Base-by-base conservation (phyloP, 768 basidiomycete species). In the Austroboletus festivus region DNA sequence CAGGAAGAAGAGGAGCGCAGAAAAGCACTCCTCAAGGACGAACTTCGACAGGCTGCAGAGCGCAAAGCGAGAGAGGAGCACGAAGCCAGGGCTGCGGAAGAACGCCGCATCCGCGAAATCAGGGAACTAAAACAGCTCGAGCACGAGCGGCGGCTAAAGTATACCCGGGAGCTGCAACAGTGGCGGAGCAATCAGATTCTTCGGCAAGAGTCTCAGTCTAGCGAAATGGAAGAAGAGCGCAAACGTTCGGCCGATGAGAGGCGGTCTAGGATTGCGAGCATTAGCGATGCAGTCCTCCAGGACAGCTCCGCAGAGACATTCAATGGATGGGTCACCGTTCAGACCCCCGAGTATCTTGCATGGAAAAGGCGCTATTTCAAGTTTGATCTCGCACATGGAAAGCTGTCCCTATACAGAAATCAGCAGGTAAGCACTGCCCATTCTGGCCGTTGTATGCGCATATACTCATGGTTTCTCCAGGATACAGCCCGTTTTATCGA, bases 301-400 rank as follows among this genome's bases (percentile, higher is more conserved):
- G 67, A 74, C 30, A 73, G 69, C 45, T 58, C 57, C 6, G 66
- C 63, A 44, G 66, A 69, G 15, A 67, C 75, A 15, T 55, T 73
- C 44, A 69, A 71, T 11, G 85, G 83, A 0, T 84, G 82, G 81
- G 75, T 83, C 3, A 82, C 82, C 1, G 68, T 85, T 43, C 83
- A 84, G 58, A 74, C 75, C 3, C 68, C 70, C 23, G 77, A 79
- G 13, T 72, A 70, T 3, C 63, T 81, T 46, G 68, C 73, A 1
- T 86, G 85, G 85, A 81, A 80, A 56, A 72, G 85, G 49, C 71
- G 83, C n/a, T 85, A 77, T 56, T 84, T 76, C 64, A 78, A 74
- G 62, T 76, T 85, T 40, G 66, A 66, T 42, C 59, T 74, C 44
- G 74, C 72, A 15, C 71, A 70, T 20, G 68, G 67, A 0, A 57